Evolutionary conservation across 202 grass and related monocot species (phyloP), one percentile per base, ranked within the genome.

Genomic region (Schoenoplectus tabernaemontani): DNA sequence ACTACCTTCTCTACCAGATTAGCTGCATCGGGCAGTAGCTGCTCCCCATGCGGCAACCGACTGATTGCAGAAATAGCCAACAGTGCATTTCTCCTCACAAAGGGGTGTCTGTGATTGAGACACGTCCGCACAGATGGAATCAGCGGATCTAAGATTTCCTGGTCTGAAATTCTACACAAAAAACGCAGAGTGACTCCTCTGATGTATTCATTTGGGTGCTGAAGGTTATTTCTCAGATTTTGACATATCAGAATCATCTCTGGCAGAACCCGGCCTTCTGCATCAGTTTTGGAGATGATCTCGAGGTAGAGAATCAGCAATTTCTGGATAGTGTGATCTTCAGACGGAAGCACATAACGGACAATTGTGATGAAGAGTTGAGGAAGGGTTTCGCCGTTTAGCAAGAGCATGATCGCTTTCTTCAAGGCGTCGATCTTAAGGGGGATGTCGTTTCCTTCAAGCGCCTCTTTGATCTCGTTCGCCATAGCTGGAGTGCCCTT

Each of bases 241-340:
- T 87, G 85, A 68, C 85, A 87, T 23, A 87, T 87, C 23, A 87
- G 71, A 37, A 87, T 87, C 85, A 87, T 87, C 79, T 87, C 85
- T 2, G 85, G 85, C 5, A 87, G 51, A 11, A 83, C 80, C 46
- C 85, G 80, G 28, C 85, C 85, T 30, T 66, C 75, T 23, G 85
- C 59, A 47, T 87, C 85, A 47, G 80, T 87, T 81, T 87, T 87
- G 16, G 81, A 81, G n/a, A 87, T 79, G n/a, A 83, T 87, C 71
- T 87, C 85, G 1, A 87, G 85, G 51, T 87, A 87, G 9, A 87
- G 71, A 34, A 87, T 80, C 57, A 87, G 85, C 32, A 87, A 38
- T 72, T 87, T 87, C 85, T 87, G 85, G 46, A 87, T 65, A 10
- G 80, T 83, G 85, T 87, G 85, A 37, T 87, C 85, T 23, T 87